Conservation (phyloP, 2,329 filamentous ascomycete genomes). For the Colletotrichum magnum region DNA sequence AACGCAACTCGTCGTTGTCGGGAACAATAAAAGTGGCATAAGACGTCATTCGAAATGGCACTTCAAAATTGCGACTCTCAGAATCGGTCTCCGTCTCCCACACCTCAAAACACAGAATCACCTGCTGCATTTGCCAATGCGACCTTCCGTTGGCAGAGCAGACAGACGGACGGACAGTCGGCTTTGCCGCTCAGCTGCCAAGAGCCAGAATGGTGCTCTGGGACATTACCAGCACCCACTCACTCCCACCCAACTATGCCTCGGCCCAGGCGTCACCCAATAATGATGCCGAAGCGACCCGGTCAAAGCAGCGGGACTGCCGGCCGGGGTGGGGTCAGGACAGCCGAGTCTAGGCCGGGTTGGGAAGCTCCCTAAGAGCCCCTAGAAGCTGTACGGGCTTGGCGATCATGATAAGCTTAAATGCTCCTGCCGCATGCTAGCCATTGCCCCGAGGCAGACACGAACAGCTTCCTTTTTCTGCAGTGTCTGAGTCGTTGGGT, state of each 20-base stretch:
- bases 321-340: conserved; percentile 32
- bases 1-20: too few species aligned
- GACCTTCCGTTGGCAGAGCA: background rate
- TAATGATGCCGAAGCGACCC: background rate
- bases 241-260: background rate
- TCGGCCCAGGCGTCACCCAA: conserved; percentile 21
- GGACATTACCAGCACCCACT: conserved; percentile 16
- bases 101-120: too few species aligned
- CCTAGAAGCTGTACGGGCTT: conserved; percentile 26
- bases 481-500: background rate
- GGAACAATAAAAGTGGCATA: too few species aligned
- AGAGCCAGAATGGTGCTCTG: conserved; percentile 11
- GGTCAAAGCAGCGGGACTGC: conserved; percentile 24
- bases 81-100: too few species aligned
- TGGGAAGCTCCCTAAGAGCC: conserved; percentile 39
- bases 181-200: conserved; percentile 11
- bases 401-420: conserved; percentile 41
- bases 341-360: conserved; percentile 35
- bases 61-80: too few species aligned
- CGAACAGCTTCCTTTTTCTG: conserved; percentile 36
- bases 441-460: conserved; percentile 27
- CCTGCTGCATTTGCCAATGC: too few species aligned
- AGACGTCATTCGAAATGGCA: too few species aligned
- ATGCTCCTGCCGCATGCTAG: conserved; percentile 40
- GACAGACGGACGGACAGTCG: background rate